These are phyloP conservation scores for Cudoniella acicularis DNA, from an alignment of 495 filamentous ascomycete genomes.

Conservation along the genomic window DNA sequence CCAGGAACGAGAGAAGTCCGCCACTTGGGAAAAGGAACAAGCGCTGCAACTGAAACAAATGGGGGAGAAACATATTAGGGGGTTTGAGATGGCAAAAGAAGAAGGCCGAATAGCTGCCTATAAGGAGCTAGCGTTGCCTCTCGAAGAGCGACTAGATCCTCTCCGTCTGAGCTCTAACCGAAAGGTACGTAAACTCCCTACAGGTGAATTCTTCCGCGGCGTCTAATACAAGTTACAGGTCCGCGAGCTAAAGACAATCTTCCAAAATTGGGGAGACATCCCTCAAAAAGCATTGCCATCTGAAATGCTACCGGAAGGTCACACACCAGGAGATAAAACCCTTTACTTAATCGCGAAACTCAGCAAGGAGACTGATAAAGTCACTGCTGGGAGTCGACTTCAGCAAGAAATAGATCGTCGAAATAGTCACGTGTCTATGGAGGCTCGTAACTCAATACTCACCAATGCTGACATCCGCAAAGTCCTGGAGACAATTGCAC, in stretches of 20 bases:
- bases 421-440: not conserved
- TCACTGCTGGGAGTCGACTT: not conserved
- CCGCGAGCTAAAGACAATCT: not conserved
- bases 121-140: not conserved
- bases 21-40: not conserved
- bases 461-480: not conserved
- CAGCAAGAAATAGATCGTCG: not conserved
- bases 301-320: not conserved
- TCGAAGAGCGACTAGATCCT: not conserved
- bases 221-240: not conserved
- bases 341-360: constrained; percentile 2
- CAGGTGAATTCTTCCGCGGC: no score
- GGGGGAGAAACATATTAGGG: not conserved
- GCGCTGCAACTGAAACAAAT: not conserved
- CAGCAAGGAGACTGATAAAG: not conserved
- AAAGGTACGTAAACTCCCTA: not conserved
- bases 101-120: not conserved
- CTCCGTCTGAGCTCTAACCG: not conserved
- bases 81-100: not conserved
- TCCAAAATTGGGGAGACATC: not conserved
- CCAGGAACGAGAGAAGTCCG: no score
- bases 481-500: not conserved
- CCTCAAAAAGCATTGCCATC: not conserved
- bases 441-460: not conserved
- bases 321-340: constrained; percentile 2